Percentiles rank a stretch among this genome's conserved stretches.
phyloP scores from a whole-genome alignment of 768 basidiomycete genomes.

The Gloeophyllum trabeum region DNA sequence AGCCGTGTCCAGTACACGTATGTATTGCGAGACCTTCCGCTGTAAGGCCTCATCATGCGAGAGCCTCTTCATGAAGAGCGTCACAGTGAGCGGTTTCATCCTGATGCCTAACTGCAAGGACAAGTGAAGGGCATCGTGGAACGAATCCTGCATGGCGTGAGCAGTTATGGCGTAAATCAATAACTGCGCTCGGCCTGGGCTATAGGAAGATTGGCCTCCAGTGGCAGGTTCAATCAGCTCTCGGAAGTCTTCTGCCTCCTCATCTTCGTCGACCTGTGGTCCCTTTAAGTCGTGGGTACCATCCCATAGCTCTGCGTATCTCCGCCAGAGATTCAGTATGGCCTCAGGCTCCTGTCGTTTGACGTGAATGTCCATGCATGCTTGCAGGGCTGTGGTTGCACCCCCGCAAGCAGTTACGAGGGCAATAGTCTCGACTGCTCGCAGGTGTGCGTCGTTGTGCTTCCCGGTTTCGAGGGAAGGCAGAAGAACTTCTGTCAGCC shows the following conservation, averaged over 20 bases:
- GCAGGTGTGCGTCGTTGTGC: constrained; percentile 16
- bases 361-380: constrained; percentile 37
- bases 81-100: constrained; percentile 21
- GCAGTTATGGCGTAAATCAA: constrained; percentile 50
- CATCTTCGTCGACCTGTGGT: neutral
- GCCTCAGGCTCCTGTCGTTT: constrained; percentile 25
- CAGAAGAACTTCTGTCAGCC: too few relatives aligned
- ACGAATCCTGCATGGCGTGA: constrained; percentile 45
- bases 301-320: too few relatives aligned
- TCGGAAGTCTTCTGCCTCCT: neutral
- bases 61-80: constrained; percentile 29
- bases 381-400: constrained; percentile 34
- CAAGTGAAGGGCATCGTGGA: constrained; percentile 37
- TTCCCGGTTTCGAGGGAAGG: too few relatives aligned
- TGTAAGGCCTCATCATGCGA: constrained; percentile 22
- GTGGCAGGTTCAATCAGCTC: neutral
- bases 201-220: neutral
- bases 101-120: constrained; percentile 28
- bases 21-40: constrained; percentile 31
- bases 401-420: constrained; percentile 33
- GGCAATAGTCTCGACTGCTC: constrained; percentile 34
- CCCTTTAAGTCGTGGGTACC: too few relatives aligned
- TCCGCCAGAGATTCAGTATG: constrained; percentile 35
- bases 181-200: constrained; percentile 13
- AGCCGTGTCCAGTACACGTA: constrained; percentile 37